A percentile compares a stretch with the other conserved stretches of the same genome.
Conservation (phyloP, 1,139 yeast genomes). For the Petasospora rhodanensis region DNA sequence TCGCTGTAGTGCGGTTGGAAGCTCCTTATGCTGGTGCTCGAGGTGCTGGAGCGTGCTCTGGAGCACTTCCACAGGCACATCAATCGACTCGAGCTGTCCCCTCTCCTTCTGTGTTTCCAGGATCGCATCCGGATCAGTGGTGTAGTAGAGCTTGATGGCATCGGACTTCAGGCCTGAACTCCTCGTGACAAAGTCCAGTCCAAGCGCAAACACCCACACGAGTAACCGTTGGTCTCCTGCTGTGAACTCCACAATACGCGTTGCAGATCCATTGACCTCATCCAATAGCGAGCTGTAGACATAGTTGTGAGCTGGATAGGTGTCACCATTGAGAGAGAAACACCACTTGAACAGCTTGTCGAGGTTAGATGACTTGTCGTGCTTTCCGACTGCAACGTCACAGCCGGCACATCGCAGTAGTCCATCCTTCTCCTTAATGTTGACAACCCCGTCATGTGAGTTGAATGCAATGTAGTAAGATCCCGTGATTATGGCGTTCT, state of each 20-base stretch:
- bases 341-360: slow-evolving; percentile 60
- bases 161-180: slow-evolving; percentile 21
- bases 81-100: slow-evolving; percentile 37
- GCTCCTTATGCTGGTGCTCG: slow-evolving; percentile 24
- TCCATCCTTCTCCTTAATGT: slow-evolving; percentile 6
- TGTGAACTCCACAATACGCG: slow-evolving; percentile 36
- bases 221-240: slow-evolving; percentile 22
- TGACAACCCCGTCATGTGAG: slow-evolving; percentile 21
- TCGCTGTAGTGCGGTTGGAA: slow-evolving; percentile 37
- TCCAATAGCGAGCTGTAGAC: slow-evolving; percentile 40
- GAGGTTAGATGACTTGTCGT: slow-evolving; percentile 26
- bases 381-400: slow-evolving; percentile 32
- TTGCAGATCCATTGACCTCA: slow-evolving; percentile 43
- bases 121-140: slow-evolving; percentile 22
- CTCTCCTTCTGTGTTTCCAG: slow-evolving; percentile 26
- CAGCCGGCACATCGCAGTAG: slow-evolving; percentile 34
- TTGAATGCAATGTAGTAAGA: slow-evolving; percentile 50
- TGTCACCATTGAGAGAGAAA: slow-evolving; percentile 33
- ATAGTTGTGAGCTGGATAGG: slow-evolving; percentile 34
- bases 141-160: slow-evolving; percentile 42
- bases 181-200: slow-evolving; percentile 31
- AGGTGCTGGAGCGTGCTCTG: slow-evolving; percentile 29
- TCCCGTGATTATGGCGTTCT: slow-evolving; percentile 49
- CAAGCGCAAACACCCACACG: slow-evolving; percentile 58
- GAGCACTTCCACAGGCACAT: slow-evolving; percentile 30